phyloP scores from a whole-genome alignment of 768 basidiomycete species.

The Suillus clintonianus region DNA sequence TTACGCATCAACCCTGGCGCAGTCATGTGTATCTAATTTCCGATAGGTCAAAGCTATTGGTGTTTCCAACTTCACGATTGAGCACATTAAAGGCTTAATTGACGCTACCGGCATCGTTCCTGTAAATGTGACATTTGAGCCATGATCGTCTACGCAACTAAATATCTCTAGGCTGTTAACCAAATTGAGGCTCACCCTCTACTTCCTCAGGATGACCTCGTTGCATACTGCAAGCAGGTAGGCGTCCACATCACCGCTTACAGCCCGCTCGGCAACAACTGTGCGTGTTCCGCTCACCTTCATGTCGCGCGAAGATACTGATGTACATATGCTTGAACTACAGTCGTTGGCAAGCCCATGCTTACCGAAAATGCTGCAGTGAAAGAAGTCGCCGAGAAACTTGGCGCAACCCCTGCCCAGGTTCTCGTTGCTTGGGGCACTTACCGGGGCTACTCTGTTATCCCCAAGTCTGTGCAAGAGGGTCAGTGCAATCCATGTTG shows the following conservation, averaged over 20 bases:
- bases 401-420: slow-evolving; percentile 72
- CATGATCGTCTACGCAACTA: slow-evolving; percentile 1
- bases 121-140: slow-evolving; percentile 35
- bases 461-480: slow-evolving; percentile 80
- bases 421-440: slow-evolving; percentile 83
- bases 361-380: slow-evolving; percentile 70
- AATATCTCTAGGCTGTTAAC: slow-evolving; percentile 52
- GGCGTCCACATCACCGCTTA: slow-evolving; percentile 73
- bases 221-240: slow-evolving; percentile 67
- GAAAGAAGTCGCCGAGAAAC: slow-evolving; percentile 59
- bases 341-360: slow-evolving; percentile 62
- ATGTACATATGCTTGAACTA: slow-evolving; percentile 3
- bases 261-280: slow-evolving; percentile 81
- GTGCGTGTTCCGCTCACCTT: slow-evolving; percentile 37
- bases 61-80: slow-evolving; percentile 79
- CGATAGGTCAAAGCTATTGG: slow-evolving; percentile 66
- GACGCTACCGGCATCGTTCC: slow-evolving; percentile 73
- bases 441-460: slow-evolving; percentile 75
- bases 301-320: not conserved
- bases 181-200: slow-evolving; percentile 86
- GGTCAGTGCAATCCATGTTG: slow-evolving; percentile 25
- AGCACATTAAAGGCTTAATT: slow-evolving; percentile 66
- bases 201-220: slow-evolving; percentile 73
- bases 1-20: not conserved
- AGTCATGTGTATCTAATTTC: not conserved